These are phyloP conservation scores for Trametes maxima DNA, from an alignment of 768 basidiomycete genomes.

Conservation along the genomic window DNA sequence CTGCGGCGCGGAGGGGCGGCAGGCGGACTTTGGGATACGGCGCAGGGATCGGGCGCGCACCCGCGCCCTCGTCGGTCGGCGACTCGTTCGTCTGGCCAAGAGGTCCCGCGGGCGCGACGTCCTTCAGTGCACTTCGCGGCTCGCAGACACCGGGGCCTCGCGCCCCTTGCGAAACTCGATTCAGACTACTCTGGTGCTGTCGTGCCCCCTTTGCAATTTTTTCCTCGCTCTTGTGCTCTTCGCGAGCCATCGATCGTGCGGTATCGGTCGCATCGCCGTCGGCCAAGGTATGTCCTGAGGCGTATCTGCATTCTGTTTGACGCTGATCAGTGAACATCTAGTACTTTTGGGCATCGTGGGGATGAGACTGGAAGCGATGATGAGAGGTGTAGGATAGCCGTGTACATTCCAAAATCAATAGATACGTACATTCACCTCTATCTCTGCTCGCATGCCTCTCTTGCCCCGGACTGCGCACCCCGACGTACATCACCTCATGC, in stretches of 20 bases:
- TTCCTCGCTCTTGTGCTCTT: constrained; percentile 33
- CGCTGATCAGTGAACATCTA: background rate
- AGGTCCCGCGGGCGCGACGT: constrained; percentile 30
- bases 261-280: background rate
- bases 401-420: background rate
- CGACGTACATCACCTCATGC: background rate
- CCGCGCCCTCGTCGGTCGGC: constrained; percentile 21
- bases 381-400: background rate
- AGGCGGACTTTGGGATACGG: constrained; percentile 27
- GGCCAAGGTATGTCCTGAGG: too few relatives aligned
- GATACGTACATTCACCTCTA: background rate
- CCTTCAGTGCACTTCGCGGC: constrained; percentile 75
- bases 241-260: constrained; percentile 12
- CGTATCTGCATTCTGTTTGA: too few relatives aligned
- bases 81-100: constrained; percentile 20
- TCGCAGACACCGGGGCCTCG: constrained; percentile 35
- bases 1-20: constrained; percentile 27
- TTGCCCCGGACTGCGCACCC: background rate
- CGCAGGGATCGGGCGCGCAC: constrained; percentile 22
- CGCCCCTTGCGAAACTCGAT: constrained; percentile 53
- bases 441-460: background rate
- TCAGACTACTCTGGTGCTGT: constrained; percentile 74
- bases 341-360: background rate
- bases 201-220: constrained; percentile 29
- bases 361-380: background rate